Evolutionary conservation across 805 yeast genomes (phyloP), one percentile per base, ranked within the genome.

Genomic region (Hanseniaspora nectarophila): DNA sequence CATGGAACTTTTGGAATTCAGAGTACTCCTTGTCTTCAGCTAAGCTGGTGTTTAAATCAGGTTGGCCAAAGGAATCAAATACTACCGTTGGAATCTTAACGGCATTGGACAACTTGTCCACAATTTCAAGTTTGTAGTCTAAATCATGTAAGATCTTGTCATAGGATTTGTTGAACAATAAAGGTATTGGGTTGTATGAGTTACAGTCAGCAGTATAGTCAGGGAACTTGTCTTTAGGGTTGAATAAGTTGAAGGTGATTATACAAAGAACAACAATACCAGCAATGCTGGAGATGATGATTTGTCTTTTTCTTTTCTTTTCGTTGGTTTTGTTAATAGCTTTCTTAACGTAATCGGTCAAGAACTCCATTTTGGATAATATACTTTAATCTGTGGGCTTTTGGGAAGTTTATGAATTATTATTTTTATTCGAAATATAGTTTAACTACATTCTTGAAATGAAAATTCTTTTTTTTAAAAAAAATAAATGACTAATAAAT

Each of bases 61-160:
- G 70, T 15, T 58, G 54, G 7, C 67, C 67, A 49, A 62, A 67
- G 29, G 72, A 73, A 61, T 85, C 95, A 56, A 64, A 73, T 12
- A 79, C 72, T 55, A 76, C 81, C 1, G 94, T 83, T 37, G 81
- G 80, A 52, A 83, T 72, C 59, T 73, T 72, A 23, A 85, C 74
- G 1, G 89, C 85, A 4, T 75, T 78, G 7, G 75, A 63, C 54
- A 80, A 68, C 56, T 70, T 74, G 9, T 59, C 60, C 16, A 73
- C 73, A 0, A 82, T 28, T 4, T 40, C 35, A 37, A 67, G 59
- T 52, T 70, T 67, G 58, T 67, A 75, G 0, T 51, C 49, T 10
- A 66, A 66, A 55, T 69, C 74, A 24, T 61, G 54, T 20, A 67
- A 46, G 32, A 65, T 64, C 39, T 56, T 50, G 18, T 59, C 61